Base-by-base conservation (phyloP, 768 basidiomycete species). In the Leccinum longicurvipes region DNA sequence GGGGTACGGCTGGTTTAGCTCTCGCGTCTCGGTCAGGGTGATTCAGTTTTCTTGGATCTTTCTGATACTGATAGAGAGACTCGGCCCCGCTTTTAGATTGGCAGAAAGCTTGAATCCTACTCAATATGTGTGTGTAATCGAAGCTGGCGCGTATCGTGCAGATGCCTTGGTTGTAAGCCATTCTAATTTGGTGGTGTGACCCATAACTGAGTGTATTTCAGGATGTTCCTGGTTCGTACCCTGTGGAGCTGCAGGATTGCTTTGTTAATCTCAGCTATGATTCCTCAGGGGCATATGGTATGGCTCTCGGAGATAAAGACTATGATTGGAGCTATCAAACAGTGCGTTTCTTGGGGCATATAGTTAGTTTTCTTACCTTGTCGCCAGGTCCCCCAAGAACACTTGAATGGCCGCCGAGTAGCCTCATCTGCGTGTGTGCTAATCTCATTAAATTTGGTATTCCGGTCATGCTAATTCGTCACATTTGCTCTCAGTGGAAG, bases 111-210 rank as follows among this genome's bases (percentile, higher is more conserved):
- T 64, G 55, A 6, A 45, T 15, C 44, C 59, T 24, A 51, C 48
- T 4, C 50, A 63, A 57, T 55, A 49, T n/a, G 55, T 64, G 39
- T 61, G 62, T 17, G 62, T 64, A 12, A 60, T 63, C 15, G 62
- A 63, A 48, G 62, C 60, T 15, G 60, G 60, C 11, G 24, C 9
- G 27, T 61, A 57, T 29, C 59, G 25, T 39, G 51, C 54, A 29
- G 55, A 55, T 19, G 44, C 55, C 12, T 41, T 51, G 32, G n/a
- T 64, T 21, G 62, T 63, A 41, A 57, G 62, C 47, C 36, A 21
- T 39, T 12, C 17, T 34, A 6, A 42, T 6, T 36, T 17, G 4
- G n/a, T 8, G 8, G 14, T 11, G 19, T 55, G 2, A 15, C 24
- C 11, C 27, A 42, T 39, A 25, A 47, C 39, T 17, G 24, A 50